Conservation (phyloP, 2,329 filamentous ascomycete species). For the Ophiognomonia clavigignenti-juglandacearum region DNA sequence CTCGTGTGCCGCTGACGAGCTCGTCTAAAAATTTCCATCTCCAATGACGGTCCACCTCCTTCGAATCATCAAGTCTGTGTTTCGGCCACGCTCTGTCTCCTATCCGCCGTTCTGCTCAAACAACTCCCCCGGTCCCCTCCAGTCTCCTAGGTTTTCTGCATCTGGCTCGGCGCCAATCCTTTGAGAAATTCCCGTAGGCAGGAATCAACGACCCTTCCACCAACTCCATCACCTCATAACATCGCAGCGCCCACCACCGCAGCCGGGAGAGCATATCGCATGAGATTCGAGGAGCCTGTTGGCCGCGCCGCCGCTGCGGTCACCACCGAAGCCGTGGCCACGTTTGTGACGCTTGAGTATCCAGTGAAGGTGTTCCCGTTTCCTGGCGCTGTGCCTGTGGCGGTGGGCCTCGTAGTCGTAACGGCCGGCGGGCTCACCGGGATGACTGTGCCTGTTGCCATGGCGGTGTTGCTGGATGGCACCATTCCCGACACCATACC, state of each 20-base stretch:
- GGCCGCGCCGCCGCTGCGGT: conserved; percentile 8
- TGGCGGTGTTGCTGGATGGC: conserved; percentile 6
- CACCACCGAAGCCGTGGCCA: conserved; percentile 14
- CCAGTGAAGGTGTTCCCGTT: conserved; percentile 8
- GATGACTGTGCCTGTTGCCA: not conserved
- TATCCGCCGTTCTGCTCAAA: no score
- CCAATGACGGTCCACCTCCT: no score
- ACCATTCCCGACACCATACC: not conserved
- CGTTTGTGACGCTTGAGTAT: conserved; percentile 12
- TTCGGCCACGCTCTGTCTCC: no score
- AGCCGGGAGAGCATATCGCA: conserved; percentile 8
- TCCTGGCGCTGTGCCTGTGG: not conserved
- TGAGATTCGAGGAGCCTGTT: conserved; percentile 1
- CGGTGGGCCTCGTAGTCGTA: not conserved
- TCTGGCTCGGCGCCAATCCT: no score
- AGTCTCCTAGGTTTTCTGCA: no score
- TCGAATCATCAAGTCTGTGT: no score
- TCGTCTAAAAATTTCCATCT: no score
- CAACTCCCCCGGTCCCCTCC: no score
- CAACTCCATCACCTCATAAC: conserved; percentile 1
- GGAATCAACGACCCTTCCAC: no score
- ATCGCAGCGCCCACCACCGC: conserved; percentile 9
- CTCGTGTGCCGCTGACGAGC: no score
- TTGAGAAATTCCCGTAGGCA: no score
- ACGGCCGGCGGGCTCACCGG: not conserved